These are phyloP conservation scores for Oryza brachyantha DNA, from an alignment of 176 grass and related monocot species.

Conservation along the genomic window DNA sequence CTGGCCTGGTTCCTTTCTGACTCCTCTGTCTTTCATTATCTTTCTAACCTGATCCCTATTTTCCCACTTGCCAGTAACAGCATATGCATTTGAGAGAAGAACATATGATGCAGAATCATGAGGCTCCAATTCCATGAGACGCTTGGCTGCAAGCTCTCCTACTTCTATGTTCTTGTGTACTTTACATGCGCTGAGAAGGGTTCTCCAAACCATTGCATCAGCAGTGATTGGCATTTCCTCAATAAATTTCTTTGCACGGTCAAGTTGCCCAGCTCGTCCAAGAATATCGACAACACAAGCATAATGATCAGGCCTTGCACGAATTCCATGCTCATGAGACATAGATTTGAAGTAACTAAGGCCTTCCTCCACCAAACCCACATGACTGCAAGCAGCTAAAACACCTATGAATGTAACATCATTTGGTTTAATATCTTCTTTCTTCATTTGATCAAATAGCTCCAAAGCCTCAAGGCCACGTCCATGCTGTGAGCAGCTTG, in stretches of 20 bases:
- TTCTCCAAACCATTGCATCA: conserved; percentile 77
- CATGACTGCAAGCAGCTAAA: conserved; percentile 76
- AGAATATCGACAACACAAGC: conserved; percentile 80
- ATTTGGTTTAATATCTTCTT: conserved; percentile 59
- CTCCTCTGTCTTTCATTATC: conserved; percentile 67
- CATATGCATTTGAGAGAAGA: conserved; percentile 75
- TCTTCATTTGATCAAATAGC: conserved; percentile 64
- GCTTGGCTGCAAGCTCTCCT: conserved; percentile 61
- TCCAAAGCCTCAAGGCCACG: conserved; percentile 55
- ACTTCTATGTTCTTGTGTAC: conserved; percentile 66
- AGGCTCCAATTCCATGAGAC: conserved; percentile 64
- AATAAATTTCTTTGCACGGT: conserved; percentile 58
- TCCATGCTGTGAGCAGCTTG: conserved; percentile 70
- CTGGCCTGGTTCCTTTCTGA: conserved; percentile 64
- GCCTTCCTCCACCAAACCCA: conserved; percentile 68
- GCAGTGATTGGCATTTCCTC: conserved; percentile 62
- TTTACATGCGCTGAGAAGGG: conserved; percentile 54
- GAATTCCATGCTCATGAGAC: conserved; percentile 35
- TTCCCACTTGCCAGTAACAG: conserved; percentile 60
- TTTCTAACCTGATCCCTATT: conserved; percentile 71
- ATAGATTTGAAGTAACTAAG: conserved; percentile 64
- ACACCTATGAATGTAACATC: conserved; percentile 70
- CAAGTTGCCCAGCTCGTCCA: conserved; percentile 62
- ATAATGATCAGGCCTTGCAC: conserved; percentile 62
- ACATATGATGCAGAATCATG: conserved; percentile 57